Evolutionary conservation across 2,329 filamentous ascomycete genomes (phyloP), one percentile per base, ranked within the genome.

Genomic region (Monilinia fructicola): DNA sequence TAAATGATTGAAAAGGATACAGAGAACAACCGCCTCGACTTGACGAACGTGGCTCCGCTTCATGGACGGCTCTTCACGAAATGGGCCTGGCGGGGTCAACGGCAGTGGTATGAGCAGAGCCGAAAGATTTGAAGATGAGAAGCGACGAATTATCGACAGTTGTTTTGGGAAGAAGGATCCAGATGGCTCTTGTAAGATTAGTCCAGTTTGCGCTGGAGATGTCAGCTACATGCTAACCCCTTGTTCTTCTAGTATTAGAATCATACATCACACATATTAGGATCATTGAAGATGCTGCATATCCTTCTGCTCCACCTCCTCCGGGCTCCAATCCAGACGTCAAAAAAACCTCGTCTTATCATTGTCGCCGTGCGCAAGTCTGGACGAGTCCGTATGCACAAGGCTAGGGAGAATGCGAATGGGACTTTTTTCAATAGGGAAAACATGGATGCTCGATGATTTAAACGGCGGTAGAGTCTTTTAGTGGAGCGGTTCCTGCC

Each of bases 221-320:
- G 26, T 58, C 54, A 26, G 28, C 28, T 38, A 23, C 7, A 40
- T 55, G 55, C 73, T 77, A 65, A 77, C 71, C 31, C 23, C 65
- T 62, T 67, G 26, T 48, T 38, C 50, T 31, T 70, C 62, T 74
- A 92, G 90, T 91, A 72, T 82, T 88, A 72, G 95, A 99, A 81
- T 97, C 93, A 44, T 99, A 99, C 81, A 99, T 99, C 74, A 99
- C 95, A 28, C 95, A 99, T 77, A 93, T 98, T 74, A 87, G 90
- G 75, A 93, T 99, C 74, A 87, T 87, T 71, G 95, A 99, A 81
- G 96, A 92, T 82, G 88, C 89, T 67, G 84, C 86, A 52, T 89
- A 93, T 78, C 93, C 94, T 21, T 93, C 93, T 28, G 84, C 85
- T 48, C 95, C 95, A 44, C 90, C 95, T 63, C 93, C 95, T 4